These are phyloP conservation scores for Ostreobium quekettii DNA, from an alignment of 139 green algal genomes.

Conservation along the genomic window DNA sequence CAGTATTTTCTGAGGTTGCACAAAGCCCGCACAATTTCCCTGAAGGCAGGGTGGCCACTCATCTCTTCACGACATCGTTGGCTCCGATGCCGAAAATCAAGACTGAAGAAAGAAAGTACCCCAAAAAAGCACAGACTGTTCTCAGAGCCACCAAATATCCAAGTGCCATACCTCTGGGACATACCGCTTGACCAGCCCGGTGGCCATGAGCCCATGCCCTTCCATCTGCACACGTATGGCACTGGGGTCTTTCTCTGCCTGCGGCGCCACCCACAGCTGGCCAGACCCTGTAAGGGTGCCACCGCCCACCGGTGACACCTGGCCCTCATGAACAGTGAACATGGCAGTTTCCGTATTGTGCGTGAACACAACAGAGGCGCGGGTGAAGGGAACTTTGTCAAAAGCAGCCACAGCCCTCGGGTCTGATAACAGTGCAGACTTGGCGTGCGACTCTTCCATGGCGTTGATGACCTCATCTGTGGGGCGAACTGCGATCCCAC, in stretches of 20 bases:
- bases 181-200: constrained; percentile 61
- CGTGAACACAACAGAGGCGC: constrained; percentile 64
- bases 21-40: too few relatives aligned
- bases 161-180: constrained; percentile 46
- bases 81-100: too few relatives aligned
- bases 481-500: constrained; percentile 25
- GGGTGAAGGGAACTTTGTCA: constrained; percentile 42
- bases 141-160: too few relatives aligned
- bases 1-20: too few relatives aligned
- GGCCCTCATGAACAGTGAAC: constrained; percentile 35
- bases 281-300: constrained; percentile 66
- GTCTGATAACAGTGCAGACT: constrained; percentile 30
- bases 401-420: constrained; percentile 68
- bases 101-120: too few relatives aligned
- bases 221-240: constrained; percentile 65
- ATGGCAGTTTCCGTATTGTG: constrained; percentile 69
- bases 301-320: constrained; percentile 62
- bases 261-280: constrained; percentile 64
- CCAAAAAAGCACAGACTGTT: too few relatives aligned
- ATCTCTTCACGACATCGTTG: too few relatives aligned
- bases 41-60: too few relatives aligned
- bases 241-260: constrained; percentile 65
- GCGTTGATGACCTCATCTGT: constrained; percentile 16
- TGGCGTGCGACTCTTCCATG: constrained; percentile 29
- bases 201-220: constrained; percentile 52